Evolutionary conservation across 306 rosid species (phyloP), one percentile per base, ranked within the genome.

Genomic region (Cucurbita argyrosperma): DNA sequence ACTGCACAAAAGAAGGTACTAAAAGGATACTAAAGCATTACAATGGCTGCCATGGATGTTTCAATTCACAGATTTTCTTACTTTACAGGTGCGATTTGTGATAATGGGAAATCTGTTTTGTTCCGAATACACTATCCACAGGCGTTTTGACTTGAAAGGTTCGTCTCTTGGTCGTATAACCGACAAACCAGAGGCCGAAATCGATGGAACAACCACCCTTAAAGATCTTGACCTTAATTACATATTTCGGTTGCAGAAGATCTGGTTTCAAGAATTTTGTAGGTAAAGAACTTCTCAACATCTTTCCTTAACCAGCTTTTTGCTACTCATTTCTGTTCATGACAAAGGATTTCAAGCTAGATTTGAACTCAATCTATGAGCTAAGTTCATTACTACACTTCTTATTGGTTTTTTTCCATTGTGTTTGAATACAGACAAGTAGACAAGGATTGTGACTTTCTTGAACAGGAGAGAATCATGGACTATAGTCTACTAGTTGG

Each of bases 61-160:
- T 60, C 51, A 18, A 72, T 76, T 74, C 51, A 40, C 71, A 21
- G 40, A 40, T 54, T 74, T 79, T 19, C 18, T 57, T 67, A 12
- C 39, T 74, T 71, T 79, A 57, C 85, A 94, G 98, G 98, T 94
- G 71, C 90, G 99, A 12, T 94, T 94, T 78, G 92, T 94, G 79
- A 91, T 94, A 62, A 94, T 94, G 99, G 96, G 97, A 79, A 94
- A 94, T 75, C 83, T 94, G 53, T 94, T 94, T 72, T 89, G 97
- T 79, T 83, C 99, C 2, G 86, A 88, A 67, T 78, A 79, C 60
- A 58, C 75, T 61, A 91, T 94, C 76, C 99, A 94, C 13, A 78
- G 88, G 77, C 88, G 99, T 61, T 94, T 91, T 43, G 99, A 94
- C 77, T 79, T 94, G 57, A 94, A 94, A 88, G 99, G 99, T 66